Evolutionary conservation across 306 rosid species (phyloP).

Genomic region (Fragaria nilgerrensis): DNA sequence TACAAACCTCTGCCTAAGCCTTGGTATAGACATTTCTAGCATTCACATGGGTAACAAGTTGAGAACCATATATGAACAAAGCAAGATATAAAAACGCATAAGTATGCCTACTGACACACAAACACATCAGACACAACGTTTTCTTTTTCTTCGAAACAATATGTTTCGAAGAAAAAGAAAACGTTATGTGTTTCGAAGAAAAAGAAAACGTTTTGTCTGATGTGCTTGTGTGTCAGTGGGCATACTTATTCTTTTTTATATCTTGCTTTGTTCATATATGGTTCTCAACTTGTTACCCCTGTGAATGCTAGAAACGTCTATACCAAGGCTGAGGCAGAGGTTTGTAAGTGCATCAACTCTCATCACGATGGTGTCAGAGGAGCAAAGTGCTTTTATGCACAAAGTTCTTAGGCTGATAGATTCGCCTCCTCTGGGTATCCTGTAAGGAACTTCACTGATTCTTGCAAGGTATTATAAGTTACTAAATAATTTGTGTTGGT

Average conservation of each 20-base stretch:
- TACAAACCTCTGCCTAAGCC: constrained; percentile 27
- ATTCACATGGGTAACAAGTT: constrained; percentile 12
- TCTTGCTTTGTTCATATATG: neutral
- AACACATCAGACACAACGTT: neutral
- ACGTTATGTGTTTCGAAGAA: neutral
- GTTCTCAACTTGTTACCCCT: constrained; percentile 17
- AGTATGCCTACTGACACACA: neutral
- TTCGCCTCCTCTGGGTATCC: neutral
- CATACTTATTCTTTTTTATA: neutral
- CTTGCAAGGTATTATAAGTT: no score
- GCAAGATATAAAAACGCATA: neutral
- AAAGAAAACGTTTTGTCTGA: neutral
- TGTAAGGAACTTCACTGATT: no score
- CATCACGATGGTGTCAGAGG: constrained; percentile 40
- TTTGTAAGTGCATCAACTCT: constrained; percentile 35
- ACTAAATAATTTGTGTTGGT: no score
- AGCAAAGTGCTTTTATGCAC: constrained; percentile 29
- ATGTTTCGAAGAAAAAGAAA: no score
- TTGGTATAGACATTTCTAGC: constrained; percentile 13
- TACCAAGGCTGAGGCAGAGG: constrained; percentile 20
- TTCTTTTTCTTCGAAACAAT: neutral
- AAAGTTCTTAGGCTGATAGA: constrained; percentile 23
- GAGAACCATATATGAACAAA: constrained; percentile 7
- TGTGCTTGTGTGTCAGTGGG: neutral
- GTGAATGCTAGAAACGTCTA: constrained; percentile 11